Evolutionary conservation across 1,284 basidiomycete genomes (phyloP), one percentile per base, ranked within the genome.

Genomic region (Laetiporus sulphureus): DNA sequence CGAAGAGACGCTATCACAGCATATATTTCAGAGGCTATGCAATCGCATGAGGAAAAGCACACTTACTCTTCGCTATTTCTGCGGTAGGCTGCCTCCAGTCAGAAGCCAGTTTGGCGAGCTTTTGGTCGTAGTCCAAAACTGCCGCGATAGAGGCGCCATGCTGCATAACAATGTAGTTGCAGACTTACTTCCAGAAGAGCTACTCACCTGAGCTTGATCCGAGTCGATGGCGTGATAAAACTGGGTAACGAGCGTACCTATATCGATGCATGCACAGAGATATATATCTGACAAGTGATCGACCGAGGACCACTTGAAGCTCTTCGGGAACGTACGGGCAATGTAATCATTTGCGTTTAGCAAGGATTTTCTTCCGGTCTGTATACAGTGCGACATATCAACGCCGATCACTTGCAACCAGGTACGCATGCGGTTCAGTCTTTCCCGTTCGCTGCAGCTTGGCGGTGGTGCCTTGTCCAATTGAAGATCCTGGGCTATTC

Each of bases 391-490:
- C n/a, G 71, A 75, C 8, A 72, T 71, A 54, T 83, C 82, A 30
- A 79, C 69, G 47, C 74, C 76, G 52, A 76, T 83, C 57, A 77
- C 80, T 52, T 75, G 75, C 38, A 83, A 65, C 81, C 81, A 83
- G 6, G 79, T 82, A 42, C 81, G 64, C 13, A 71, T 74, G 34
- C 78, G 67, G 51, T 77, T 76, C 16, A 75, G 51, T 12, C 56
- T 57, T 53, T 74, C 67, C 18, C 67, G 64, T 44, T 67, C 66
- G 34, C 61, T 57, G 32, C 58, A 62, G 12, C 55, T 42, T 18
- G 29, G 27, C 8, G 64, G 61, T 2, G 69, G 65, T 15, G 71
- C 70, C 42, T 69, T 65, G 50, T 78, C 63, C 3, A 79, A 55
- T 34, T 65, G 65, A 4, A 79, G 62, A 42, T 76, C 71, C 32